Conservation (phyloP, 2,329 filamentous ascomycete genomes). For the Cercospora nicotianae region DNA sequence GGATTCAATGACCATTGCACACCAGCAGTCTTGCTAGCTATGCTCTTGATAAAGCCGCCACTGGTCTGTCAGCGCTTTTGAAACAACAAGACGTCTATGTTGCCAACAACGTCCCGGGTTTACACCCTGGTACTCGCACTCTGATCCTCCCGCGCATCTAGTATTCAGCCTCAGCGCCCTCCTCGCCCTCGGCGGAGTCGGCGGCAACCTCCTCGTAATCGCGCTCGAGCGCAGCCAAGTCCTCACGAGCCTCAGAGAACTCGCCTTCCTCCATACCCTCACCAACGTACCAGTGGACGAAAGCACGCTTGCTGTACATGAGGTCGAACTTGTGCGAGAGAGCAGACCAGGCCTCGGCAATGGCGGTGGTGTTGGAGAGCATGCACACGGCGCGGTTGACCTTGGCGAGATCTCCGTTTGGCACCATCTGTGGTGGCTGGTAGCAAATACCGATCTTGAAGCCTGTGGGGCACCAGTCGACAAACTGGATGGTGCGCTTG, state of each 20-base stretch:
- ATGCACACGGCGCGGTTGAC: slow-evolving; percentile 99
- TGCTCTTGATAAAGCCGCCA: slow-evolving; percentile 15
- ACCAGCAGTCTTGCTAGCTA: slow-evolving; percentile 18
- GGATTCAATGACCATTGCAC: slow-evolving; percentile 13
- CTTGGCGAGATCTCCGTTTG: slow-evolving; percentile 95
- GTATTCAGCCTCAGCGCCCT: slow-evolving; percentile 86
- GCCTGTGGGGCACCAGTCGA: slow-evolving; percentile 99
- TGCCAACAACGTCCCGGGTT: slow-evolving; percentile 9
- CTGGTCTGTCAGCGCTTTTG: slow-evolving; percentile 9
- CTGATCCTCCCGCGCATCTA: slow-evolving; percentile 52
- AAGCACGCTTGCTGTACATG: slow-evolving; percentile 99
- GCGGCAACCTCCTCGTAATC: slow-evolving; percentile 99
- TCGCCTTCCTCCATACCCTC: slow-evolving; percentile 99
- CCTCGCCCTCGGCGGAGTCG: slow-evolving; percentile 86
- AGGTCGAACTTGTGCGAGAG: slow-evolving; percentile 98
- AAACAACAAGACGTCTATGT: slow-evolving; percentile 7
- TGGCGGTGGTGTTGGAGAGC: slow-evolving; percentile 98
- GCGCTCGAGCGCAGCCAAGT: slow-evolving; percentile 94
- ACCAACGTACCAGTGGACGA: slow-evolving; percentile 99
- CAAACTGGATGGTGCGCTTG: slow-evolving; percentile 98
- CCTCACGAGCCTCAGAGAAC: slow-evolving; percentile 98
- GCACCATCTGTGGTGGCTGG: slow-evolving; percentile 93
- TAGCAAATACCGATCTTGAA: slow-evolving; percentile 99
- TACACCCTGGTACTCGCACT: neutral
- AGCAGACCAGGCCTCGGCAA: slow-evolving; percentile 95